phyloP scores from a whole-genome alignment of 805 yeast genomes.

The Candida hungchunana region DNA sequence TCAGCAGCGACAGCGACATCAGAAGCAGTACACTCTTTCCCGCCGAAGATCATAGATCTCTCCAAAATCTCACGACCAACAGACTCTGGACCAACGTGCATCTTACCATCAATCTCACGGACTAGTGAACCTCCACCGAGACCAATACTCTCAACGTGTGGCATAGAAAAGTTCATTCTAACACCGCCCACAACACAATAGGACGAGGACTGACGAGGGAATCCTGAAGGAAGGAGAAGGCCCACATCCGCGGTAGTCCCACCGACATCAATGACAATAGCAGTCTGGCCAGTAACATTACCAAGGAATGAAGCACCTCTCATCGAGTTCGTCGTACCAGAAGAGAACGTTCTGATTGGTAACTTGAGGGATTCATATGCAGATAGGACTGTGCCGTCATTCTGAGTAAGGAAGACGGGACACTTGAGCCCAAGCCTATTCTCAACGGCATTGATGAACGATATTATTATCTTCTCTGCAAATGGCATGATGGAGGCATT shows the following conservation, averaged over 20 bases:
- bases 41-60: conserved; percentile 39
- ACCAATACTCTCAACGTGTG: conserved; percentile 46
- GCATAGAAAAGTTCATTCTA: conserved; percentile 46
- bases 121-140: conserved; percentile 49
- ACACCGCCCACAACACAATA: conserved; percentile 44
- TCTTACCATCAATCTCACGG: conserved; percentile 22
- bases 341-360: conserved; percentile 45
- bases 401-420: conserved; percentile 41
- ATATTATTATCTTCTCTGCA: conserved; percentile 38
- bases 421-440: conserved; percentile 31
- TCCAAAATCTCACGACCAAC: conserved; percentile 35
- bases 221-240: conserved; percentile 39
- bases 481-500: conserved; percentile 41
- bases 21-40: conserved; percentile 36
- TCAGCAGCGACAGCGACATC: conserved; percentile 31
- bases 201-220: conserved; percentile 43
- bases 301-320: conserved; percentile 44
- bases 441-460: conserved; percentile 35
- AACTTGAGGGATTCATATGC: conserved; percentile 34
- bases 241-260: conserved; percentile 53
- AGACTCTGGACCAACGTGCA: conserved; percentile 45
- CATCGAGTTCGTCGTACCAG: conserved; percentile 48
- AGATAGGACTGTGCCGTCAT: conserved; percentile 44
- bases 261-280: conserved; percentile 45
- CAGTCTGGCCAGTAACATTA: conserved; percentile 24